A percentile compares a stretch with the other conserved stretches of the same genome.
Evolutionary conservation across 345 rosid genomes (phyloP).

Genomic region (Eucalyptus erythrocorys): DNA sequence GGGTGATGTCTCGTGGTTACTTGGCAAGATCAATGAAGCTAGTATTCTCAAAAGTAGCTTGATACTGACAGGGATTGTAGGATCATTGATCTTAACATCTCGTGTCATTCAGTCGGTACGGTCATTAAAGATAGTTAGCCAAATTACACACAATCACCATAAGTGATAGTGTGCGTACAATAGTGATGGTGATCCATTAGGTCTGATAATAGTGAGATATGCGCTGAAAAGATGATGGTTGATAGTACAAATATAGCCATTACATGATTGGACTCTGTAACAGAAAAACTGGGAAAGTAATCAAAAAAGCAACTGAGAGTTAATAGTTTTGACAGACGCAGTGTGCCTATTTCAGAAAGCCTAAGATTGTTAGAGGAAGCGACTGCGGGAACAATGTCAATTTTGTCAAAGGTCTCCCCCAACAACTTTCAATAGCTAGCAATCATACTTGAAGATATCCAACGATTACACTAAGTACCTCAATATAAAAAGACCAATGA

Average conservation of each 20-base stretch:
- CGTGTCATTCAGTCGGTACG: rapidly evolving
- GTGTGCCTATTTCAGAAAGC: background rate
- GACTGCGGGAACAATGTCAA: background rate
- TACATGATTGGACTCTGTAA: background rate
- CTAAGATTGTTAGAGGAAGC: background rate
- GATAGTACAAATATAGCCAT: background rate
- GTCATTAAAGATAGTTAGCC: background rate
- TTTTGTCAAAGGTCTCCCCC: too few species aligned
- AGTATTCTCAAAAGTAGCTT: background rate
- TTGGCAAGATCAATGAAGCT: background rate
- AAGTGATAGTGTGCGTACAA: background rate
- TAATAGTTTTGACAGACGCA: background rate
- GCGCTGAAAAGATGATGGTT: too few species aligned
- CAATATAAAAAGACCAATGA: too few species aligned
- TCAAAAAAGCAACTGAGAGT: background rate
- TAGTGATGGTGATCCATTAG: background rate
- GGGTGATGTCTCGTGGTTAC: background rate
- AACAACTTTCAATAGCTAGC: too few species aligned
- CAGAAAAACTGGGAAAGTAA: background rate
- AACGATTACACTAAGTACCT: too few species aligned
- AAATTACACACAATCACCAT: background rate
- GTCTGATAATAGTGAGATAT: background rate
- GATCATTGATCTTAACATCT: background rate
- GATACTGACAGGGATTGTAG: background rate
- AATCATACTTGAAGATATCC: too few species aligned